Evolutionary conservation across 2,329 filamentous ascomycete species (phyloP).

Genomic region (Penicillium sp.): DNA sequence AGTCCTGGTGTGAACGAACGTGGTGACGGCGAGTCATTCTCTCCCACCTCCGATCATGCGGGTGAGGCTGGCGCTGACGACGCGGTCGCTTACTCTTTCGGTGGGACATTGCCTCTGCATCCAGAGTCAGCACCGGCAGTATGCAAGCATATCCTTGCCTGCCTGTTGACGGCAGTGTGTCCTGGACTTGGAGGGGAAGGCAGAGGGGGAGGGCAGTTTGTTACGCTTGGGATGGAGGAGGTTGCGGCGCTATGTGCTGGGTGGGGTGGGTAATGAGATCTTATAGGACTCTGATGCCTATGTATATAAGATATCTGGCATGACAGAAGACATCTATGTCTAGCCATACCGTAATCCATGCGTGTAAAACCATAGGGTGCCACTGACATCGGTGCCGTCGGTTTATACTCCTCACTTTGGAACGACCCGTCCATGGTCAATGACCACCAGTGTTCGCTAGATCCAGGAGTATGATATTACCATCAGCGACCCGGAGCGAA

Average conservation of each 20-base stretch:
- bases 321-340: too few relatives aligned
- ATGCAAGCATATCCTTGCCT: conserved; percentile 92
- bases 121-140: conserved; percentile 40
- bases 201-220: conserved; percentile 32
- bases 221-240: conserved; percentile 63
- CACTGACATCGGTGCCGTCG: too few relatives aligned
- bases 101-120: conserved; percentile 38
- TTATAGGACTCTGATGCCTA: not conserved
- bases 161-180: conserved; percentile 74
- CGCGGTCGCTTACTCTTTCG: conserved; percentile 38
- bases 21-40: conserved; percentile 17
- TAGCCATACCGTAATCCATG: too few relatives aligned
- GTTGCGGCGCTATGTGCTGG: conserved; percentile 71
- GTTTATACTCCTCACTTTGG: too few relatives aligned
- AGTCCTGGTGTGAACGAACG: not conserved
- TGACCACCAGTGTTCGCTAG: too few relatives aligned
- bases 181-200: conserved; percentile 57
- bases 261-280: conserved; percentile 40
- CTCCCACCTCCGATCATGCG: not conserved
- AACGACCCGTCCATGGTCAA: too few relatives aligned
- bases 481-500: too few relatives aligned
- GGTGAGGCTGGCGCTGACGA: not conserved
- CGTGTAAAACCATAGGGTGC: too few relatives aligned
- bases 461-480: too few relatives aligned
- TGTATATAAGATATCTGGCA: not conserved